Base-by-base conservation (phyloP, 179 eudicot genomes). In the Dionaea muscipula region DNA sequence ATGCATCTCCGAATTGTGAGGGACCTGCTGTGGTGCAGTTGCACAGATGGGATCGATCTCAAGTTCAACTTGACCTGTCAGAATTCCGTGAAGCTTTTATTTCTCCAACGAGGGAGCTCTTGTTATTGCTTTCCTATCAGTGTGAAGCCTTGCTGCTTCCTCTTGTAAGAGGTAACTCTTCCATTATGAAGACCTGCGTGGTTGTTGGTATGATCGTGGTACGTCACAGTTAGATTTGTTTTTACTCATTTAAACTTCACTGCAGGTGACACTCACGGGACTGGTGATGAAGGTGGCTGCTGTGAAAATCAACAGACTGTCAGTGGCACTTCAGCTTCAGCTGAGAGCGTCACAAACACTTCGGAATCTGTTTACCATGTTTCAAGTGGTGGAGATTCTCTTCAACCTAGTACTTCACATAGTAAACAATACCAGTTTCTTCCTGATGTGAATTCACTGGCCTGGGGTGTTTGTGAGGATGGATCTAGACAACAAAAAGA, bases 381-480 rank as follows among this genome's bases (percentile, higher is more conserved):
- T 52, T 66, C 71, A 38, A 44, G 49, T 48, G 62, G 61, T 60
- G 69, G 63, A 48, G 45, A 20, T 64, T 68, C 72, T 46, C 55
- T 47, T 16, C 64, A 63, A 21, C 54, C 53, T 60, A 61, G 52
- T 54, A 26, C 24, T 65, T 56, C 68, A 46, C 68, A 40, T 57
- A 65, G 72, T 59, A 69, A 56, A 47, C 60, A 47, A 63, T 72
- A 54, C 62, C 78, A 76, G 60, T 80, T 28, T 60, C 61, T 91
- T 64, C 79, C 69, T 72, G 84, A 80, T 77, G 84, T 91, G 62
- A 56, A 68, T 36, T 84, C 98, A 27, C 48, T 91, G 56, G 87
- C 98, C 46, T 91, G 98, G 98, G 95, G 94, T 48, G 26, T 74
- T 55, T 87, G 81, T 62, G 94, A 72, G 63, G 91, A 87, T 58